Evolutionary conservation across 2,329 filamentous ascomycete genomes (phyloP).

Genomic region (Phialemoniopsis sp.): DNA sequence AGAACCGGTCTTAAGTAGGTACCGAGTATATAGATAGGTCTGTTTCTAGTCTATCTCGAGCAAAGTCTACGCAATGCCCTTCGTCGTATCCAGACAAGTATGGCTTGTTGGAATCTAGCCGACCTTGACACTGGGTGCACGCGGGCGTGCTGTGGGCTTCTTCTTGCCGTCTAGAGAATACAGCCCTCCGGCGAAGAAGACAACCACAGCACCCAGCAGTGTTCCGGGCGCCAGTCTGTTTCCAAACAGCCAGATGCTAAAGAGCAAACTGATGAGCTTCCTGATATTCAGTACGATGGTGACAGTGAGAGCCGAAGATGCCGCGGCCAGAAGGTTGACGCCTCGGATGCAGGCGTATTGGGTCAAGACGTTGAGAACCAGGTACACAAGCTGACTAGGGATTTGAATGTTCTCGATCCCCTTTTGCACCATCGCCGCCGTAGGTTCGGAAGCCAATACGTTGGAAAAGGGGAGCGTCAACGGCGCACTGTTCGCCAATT

Average conservation of each 20-base stretch:
- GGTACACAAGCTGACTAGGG: constrained; percentile 68
- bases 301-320: constrained; percentile 86
- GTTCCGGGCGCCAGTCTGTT: constrained; percentile 76
- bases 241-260: constrained; percentile 94
- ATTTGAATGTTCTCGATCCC: constrained; percentile 35
- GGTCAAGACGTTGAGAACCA: constrained; percentile 76
- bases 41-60: too few relatives aligned
- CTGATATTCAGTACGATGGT: constrained; percentile 95
- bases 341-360: constrained; percentile 95
- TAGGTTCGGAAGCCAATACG: constrained; percentile 20
- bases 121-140: constrained; percentile 18
- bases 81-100: too few relatives aligned
- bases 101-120: constrained; percentile 6
- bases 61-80: too few relatives aligned
- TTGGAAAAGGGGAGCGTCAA: constrained; percentile 39
- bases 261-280: constrained; percentile 83
- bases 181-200: constrained; percentile 86
- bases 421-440: constrained; percentile 30
- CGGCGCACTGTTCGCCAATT: constrained; percentile 60
- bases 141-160: constrained; percentile 23
- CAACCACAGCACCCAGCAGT: constrained; percentile 73
- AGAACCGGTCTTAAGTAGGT: too few relatives aligned
- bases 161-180: constrained; percentile 71
- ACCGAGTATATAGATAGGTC: too few relatives aligned
- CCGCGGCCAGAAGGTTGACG: constrained; percentile 88